Percentiles rank a stretch among this genome's conserved stretches.
Conservation (phyloP, 2,329 filamentous ascomycete species). For the Phyllosticta citriasiana region DNA sequence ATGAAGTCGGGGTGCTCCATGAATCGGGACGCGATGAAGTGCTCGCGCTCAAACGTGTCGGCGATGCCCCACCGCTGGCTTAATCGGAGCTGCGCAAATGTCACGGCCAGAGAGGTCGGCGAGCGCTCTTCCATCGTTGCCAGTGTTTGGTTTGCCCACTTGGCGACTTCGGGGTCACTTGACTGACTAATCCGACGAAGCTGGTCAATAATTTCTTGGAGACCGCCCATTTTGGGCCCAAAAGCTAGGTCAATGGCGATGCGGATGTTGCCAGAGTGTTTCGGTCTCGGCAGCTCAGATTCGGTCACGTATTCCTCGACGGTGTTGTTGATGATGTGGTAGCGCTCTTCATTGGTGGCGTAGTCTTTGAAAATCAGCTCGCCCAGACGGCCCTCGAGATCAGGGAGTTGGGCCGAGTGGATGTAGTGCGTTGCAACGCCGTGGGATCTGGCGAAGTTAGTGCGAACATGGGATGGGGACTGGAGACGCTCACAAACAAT, state of each 20-base stretch:
- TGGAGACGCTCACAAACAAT: slow-evolving; percentile 49
- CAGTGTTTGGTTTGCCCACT: slow-evolving; percentile 73
- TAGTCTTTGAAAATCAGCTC: slow-evolving; percentile 84
- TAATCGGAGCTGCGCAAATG: slow-evolving; percentile 71
- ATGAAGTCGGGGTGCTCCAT: slow-evolving; percentile 88
- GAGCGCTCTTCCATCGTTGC: slow-evolving; percentile 67
- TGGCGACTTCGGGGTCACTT: slow-evolving; percentile 37
- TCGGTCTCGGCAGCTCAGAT: slow-evolving; percentile 50
- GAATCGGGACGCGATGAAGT: slow-evolving; percentile 74
- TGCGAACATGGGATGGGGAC: neutral
- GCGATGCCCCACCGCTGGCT: slow-evolving; percentile 69
- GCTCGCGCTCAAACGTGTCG: slow-evolving; percentile 77
- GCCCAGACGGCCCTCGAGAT: slow-evolving; percentile 73
- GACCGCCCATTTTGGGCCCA: slow-evolving; percentile 43
- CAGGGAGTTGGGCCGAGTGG: slow-evolving; percentile 75
- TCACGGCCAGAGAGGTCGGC: slow-evolving; percentile 77
- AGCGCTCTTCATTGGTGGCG: slow-evolving; percentile 50
- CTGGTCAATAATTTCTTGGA: slow-evolving; percentile 61
- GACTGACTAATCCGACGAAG: slow-evolving; percentile 34
- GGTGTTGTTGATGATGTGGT: slow-evolving; percentile 69
- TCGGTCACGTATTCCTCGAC: slow-evolving; percentile 88
- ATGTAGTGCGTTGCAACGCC: slow-evolving; percentile 94
- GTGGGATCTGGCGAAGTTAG: slow-evolving; percentile 45
- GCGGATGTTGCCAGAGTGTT: slow-evolving; percentile 59
- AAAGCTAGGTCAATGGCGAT: slow-evolving; percentile 66